Evolutionary conservation across 306 rosid genomes (phyloP), one percentile per base, ranked within the genome.

Genomic region (Vigna reflexopilosa): DNA sequence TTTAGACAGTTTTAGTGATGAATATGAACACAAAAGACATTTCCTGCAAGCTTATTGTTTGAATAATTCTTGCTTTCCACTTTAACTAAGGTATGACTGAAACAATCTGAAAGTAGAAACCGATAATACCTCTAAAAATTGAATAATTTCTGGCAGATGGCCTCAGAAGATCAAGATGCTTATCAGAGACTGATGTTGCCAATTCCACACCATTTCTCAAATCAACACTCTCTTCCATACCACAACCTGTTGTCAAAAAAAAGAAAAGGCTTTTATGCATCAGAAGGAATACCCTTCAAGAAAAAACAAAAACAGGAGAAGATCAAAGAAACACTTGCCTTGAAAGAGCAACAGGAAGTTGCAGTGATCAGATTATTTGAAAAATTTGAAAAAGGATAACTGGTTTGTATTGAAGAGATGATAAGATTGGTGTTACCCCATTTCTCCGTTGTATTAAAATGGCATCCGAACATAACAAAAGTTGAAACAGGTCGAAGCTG

Each of bases 131-230:
- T 89, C 85, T 89, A 85, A 90, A 84, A 70, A 84, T 74, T 56
- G 98, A 89, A 88, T 84, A 84, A 73, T 58, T 77, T 84, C 96
- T 85, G 51, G 94, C 83, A 22, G 89, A 84, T 68, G 97, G 97
- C 54, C 96, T 88, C 84, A 92, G 75, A 77, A 88, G 93, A 30
- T 87, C 93, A 62, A 75, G 84, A 77, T 91, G 93, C 83, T 89
- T 92, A 55, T 89, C 91, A 26, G 92, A 82, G 81, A 83, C 81
- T 22, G 96, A 85, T 75, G 71, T 84, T 49, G 68, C 83, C 80
- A 94, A 76, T 86, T 92, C 94, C 73, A 93, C 86, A 70, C 81
- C 79, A 9, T 66, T 89, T 84, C 78, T 87, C 83, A 85, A 76
- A 59, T 80, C 83, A 65, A 59, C 62, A 24, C 84, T 59, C 6